A percentile compares a stretch with the other conserved stretches of the same genome.
Conservation (phyloP, 176 grass and related monocot genomes). For the bread wheat (Triticum aestivum) region IWGSC_CS_RefSeq_v2.1 NC_057807.1:376093856-376094355, state of each 20-base stretch:
- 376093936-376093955: background rate
- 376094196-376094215: no score
- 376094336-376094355: background rate
- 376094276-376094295: conserved; percentile 12
- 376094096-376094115: conserved; percentile 30
- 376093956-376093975: background rate
- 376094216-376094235: background rate
- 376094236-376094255: conserved; percentile 35
- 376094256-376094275: conserved; percentile 27
- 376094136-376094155: conserved; percentile 18
- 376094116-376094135: conserved; percentile 49
- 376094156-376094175: background rate
- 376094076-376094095: background rate
- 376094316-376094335: conserved; percentile 41
- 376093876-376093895: background rate
- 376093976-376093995: background rate
- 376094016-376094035: background rate
- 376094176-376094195: background rate
- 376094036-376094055: background rate
- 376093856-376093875: background rate
- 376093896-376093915: background rate
- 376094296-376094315: background rate
- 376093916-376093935: background rate
- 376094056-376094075: background rate
- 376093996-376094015: background rate